Evolutionary conservation across 2,329 filamentous ascomycete genomes (phyloP).

Genomic region (Endoconidiophora laricicola): DNA sequence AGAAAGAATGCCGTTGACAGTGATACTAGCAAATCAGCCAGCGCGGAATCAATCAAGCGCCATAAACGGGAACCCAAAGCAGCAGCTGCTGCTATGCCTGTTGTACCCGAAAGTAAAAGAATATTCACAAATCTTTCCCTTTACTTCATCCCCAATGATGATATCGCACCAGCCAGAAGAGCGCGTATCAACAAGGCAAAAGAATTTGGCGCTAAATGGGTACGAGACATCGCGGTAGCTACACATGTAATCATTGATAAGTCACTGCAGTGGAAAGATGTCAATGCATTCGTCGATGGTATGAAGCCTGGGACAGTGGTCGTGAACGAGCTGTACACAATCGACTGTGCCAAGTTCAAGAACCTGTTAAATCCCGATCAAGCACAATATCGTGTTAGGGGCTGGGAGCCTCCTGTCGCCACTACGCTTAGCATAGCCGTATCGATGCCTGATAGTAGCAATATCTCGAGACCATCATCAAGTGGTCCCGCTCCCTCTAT

Average conservation of each 20-base stretch:
- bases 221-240: conserved; percentile 38
- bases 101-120: conserved; percentile 32
- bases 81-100: conserved; percentile 15
- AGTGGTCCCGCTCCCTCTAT: too few relatives aligned
- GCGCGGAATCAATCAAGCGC: conserved; percentile 13
- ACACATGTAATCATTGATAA: conserved; percentile 74
- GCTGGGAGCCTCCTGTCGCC: conserved; percentile 19
- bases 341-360: conserved; percentile 48
- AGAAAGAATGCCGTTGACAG: neutral
- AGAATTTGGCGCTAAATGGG: conserved; percentile 61
- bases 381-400: conserved; percentile 41
- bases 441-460: too few relatives aligned
- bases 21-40: neutral
- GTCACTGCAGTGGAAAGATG: conserved; percentile 42
- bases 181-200: conserved; percentile 58
- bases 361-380: conserved; percentile 41
- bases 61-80: conserved; percentile 19
- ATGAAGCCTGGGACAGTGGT: conserved; percentile 26
- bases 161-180: conserved; percentile 48
- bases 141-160: conserved; percentile 69
- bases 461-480: too few relatives aligned
- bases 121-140: conserved; percentile 47
- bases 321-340: conserved; percentile 51
- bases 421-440: too few relatives aligned
- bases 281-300: conserved; percentile 31